Conservation (phyloP, 176 grass and related monocot genomes). For the Bonia amplexicaulis region DNA sequence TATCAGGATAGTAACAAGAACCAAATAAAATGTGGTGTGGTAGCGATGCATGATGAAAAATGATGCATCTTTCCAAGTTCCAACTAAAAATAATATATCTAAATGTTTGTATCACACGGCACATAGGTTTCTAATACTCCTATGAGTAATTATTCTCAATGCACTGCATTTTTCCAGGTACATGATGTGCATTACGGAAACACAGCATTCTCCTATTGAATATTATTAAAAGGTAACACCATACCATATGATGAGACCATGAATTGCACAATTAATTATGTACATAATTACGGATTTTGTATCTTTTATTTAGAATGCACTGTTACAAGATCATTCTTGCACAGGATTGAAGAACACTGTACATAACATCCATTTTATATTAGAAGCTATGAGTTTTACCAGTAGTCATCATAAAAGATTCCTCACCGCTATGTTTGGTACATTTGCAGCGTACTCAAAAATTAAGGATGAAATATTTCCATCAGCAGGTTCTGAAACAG, state of each 20-base stretch:
- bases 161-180: neutral
- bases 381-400: slow-evolving; percentile 43
- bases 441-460: slow-evolving; percentile 55
- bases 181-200: neutral
- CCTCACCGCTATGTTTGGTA: slow-evolving; percentile 69
- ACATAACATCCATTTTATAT: slow-evolving; percentile 13
- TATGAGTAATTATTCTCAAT: neutral
- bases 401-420: slow-evolving; percentile 32
- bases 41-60: neutral
- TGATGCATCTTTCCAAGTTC: slow-evolving; percentile 6
- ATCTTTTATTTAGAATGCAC: neutral
- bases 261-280: neutral
- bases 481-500: slow-evolving; percentile 43
- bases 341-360: slow-evolving; percentile 16
- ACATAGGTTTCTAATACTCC: neutral
- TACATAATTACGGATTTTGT: neutral
- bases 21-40: neutral
- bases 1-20: slow-evolving; percentile 4
- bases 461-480: slow-evolving; percentile 58
- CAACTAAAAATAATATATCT: neutral
- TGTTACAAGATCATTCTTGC: slow-evolving; percentile 15
- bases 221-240: neutral
- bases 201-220: neutral
- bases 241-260: neutral
- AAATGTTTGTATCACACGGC: neutral